A percentile compares a stretch with the other conserved stretches of the same genome.
These are phyloP conservation scores for Datisca glomerata DNA, from an alignment of 306 rosid genomes.

Conservation along the genomic window DNA sequence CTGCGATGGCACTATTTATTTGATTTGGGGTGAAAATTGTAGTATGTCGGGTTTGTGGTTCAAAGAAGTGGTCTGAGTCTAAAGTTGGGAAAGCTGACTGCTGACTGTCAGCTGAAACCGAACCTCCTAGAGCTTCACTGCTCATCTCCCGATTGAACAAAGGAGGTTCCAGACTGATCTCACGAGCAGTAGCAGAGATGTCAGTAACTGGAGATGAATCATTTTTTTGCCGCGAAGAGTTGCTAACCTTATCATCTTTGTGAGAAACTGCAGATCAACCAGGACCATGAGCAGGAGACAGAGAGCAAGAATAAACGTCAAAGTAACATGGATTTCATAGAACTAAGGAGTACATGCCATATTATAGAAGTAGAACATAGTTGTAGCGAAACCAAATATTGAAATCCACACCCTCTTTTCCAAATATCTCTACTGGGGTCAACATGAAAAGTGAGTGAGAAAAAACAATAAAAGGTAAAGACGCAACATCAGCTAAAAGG, in stretches of 20 bases:
- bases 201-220: slow-evolving; percentile 12
- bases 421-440: too few species aligned
- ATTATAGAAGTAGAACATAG: too few species aligned
- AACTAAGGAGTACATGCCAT: too few species aligned
- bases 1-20: slow-evolving; percentile 39
- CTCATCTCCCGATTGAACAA: slow-evolving; percentile 5
- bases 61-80: slow-evolving; percentile 11
- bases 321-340: not conserved
- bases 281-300: slow-evolving; percentile 2
- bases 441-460: not conserved
- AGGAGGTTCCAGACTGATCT: slow-evolving; percentile 11
- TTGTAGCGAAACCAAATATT: too few species aligned
- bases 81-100: slow-evolving; percentile 18
- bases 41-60: not conserved
- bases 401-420: too few species aligned
- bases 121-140: slow-evolving; percentile 12
- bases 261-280: slow-evolving; percentile 25
- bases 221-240: slow-evolving; percentile 17
- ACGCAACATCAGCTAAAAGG: too few species aligned
- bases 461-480: too few species aligned
- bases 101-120: slow-evolving; percentile 1
- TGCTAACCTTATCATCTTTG: slow-evolving; percentile 16
- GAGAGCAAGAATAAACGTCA: not conserved
- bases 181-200: slow-evolving; percentile 8
- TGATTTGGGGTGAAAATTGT: slow-evolving; percentile 26